phyloP scores from a whole-genome alignment of 140 eudicot species.

The Artemisia princeps region DNA sequence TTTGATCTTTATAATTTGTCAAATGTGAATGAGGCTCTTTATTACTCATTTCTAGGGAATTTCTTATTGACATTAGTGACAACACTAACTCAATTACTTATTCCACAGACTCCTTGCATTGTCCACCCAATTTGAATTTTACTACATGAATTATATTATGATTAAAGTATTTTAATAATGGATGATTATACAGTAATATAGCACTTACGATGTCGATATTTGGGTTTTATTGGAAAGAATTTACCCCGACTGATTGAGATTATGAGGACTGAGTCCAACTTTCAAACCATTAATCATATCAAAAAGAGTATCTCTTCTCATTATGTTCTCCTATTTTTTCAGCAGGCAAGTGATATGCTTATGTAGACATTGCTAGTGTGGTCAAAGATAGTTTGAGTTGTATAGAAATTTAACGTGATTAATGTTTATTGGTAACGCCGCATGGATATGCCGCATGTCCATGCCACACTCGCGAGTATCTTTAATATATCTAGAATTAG shows the following conservation, averaged over 20 bases:
- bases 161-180: background rate
- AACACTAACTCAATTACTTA: constrained; percentile 12
- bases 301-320: background rate
- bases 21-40: constrained; percentile 2
- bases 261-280: background rate
- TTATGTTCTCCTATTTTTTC: no score
- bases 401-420: no score
- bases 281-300: background rate
- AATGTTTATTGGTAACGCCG: no score
- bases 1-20: constrained; percentile 12
- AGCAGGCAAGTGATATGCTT: no score
- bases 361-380: no score
- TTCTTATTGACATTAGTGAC: constrained; percentile 15
- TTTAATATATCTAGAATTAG: no score
- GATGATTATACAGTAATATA: constrained; percentile 8
- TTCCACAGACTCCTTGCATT: constrained; percentile 11
- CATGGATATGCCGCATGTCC: no score
- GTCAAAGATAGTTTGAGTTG: no score
- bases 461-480: no score
- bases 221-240: background rate
- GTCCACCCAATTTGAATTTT: constrained; percentile 19
- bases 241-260: constrained; percentile 9
- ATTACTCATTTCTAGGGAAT: background rate
- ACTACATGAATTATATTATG: background rate
- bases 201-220: background rate